Evolutionary conservation across 352 stramenopile genomes (phyloP).

Genomic region (Pythium volutum): DNA sequence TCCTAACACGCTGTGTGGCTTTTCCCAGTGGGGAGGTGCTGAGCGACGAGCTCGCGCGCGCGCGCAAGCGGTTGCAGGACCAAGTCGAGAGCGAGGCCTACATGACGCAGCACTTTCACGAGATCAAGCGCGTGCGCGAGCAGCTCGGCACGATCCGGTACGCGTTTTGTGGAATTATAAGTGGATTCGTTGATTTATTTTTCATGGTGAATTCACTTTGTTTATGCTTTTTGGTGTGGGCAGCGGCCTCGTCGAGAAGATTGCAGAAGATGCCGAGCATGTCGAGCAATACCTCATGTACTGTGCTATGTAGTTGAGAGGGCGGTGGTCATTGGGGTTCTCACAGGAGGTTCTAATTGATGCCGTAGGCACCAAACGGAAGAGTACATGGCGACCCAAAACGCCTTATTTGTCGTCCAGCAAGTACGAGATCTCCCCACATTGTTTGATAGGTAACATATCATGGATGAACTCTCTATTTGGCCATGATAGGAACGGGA

Average conservation of each 20-base stretch:
- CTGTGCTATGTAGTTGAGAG: background rate
- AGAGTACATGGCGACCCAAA: slow-evolving; percentile 69
- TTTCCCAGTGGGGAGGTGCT: slow-evolving; percentile 56
- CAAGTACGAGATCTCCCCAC: too few relatives aligned
- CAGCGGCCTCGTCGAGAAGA: slow-evolving; percentile 46
- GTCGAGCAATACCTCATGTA: slow-evolving; percentile 68
- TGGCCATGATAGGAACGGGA: slow-evolving; percentile 49
- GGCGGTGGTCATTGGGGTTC: background rate
- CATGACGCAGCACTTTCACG: slow-evolving; percentile 58
- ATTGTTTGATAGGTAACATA: too few relatives aligned
- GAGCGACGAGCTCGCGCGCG: slow-evolving; percentile 30
- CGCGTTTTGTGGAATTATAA: background rate
- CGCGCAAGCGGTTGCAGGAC: slow-evolving; percentile 48
- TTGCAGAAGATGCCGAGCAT: slow-evolving; percentile 59
- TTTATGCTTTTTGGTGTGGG: background rate
- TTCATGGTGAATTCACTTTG: background rate
- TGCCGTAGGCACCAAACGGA: slow-evolving; percentile 47
- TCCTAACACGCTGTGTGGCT: background rate
- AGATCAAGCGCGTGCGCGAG: slow-evolving; percentile 51
- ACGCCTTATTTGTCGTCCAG: slow-evolving; percentile 60
- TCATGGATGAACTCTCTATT: background rate
- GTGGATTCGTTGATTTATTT: too few relatives aligned
- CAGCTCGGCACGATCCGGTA: slow-evolving; percentile 50
- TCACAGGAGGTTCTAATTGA: background rate
- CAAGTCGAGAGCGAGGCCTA: slow-evolving; percentile 71